Base-by-base conservation (phyloP, 176 grass and related monocot species). In the Avena insularis region DNA sequence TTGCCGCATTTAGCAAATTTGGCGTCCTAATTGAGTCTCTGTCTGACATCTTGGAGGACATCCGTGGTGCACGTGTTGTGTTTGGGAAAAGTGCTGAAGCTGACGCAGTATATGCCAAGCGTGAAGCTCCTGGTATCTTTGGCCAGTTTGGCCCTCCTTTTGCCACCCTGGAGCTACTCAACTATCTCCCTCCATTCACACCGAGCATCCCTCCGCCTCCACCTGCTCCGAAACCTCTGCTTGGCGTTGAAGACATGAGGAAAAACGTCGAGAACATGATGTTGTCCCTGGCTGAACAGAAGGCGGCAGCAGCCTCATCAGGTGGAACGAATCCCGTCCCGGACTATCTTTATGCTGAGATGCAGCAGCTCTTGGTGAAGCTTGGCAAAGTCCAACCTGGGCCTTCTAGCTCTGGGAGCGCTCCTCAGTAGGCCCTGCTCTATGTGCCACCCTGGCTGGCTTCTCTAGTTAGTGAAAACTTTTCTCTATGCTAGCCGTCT, bases 181-280 rank as follows among this genome's bases (percentile, higher is more conserved):
- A 78, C 36, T 86, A 82, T 59, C 83, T 86, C 27, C 81, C 87
- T 15, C 87, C 90, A 49, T 90, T 90, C 60, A 54, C 53, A 50
- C 14, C 83, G 71, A 85, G 12, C 12, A 5, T 29, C 43, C 85
- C 82, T 82, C 75, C 60, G 13, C 73, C 79, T 79, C 5, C 89
- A 40, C 50, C 69, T 51, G 48, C 59, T 74, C 47, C 12, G 2
- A 92, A 91, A 16, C 88, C 92, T 58, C 90, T 88, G 27, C 90
- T 98, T 12, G 47, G 21, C 1, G 46, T 25, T 51, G 46, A 72
- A 5, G 93, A 94, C 55, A 82, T 98, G 40, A 96, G 84, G 87
- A 96, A 93, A 81, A 96, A 89, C 65, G 82, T 98, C 53, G 92
- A 98, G 89, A 94, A 53, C n/a, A 98, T 98, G 92, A 98, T 98